Conservation (phyloP, 2,329 filamentous ascomycete species). For the Trichoderma sp. region DNA sequence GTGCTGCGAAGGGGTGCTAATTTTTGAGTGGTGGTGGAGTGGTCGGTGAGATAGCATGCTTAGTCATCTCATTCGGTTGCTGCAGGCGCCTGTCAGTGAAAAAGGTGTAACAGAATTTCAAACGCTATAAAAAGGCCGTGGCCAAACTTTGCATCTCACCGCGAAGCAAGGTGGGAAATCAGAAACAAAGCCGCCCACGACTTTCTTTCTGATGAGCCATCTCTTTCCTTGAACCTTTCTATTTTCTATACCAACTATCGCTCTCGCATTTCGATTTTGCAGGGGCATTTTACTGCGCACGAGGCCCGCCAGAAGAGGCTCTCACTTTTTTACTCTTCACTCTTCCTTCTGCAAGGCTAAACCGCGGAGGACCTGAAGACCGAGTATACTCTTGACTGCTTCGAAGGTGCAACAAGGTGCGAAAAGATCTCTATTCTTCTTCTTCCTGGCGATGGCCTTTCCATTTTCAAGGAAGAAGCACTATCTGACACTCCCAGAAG, state of each 20-base stretch:
- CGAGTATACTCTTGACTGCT: neutral
- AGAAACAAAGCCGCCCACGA: neutral
- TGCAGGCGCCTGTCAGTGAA: neutral
- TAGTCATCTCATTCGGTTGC: neutral
- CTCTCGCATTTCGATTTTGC: neutral
- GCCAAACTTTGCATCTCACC: neutral
- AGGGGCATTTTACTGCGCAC: neutral
- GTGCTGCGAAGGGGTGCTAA: neutral
- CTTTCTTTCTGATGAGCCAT: neutral
- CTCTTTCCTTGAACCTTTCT: neutral
- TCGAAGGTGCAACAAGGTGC: neutral
- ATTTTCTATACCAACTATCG: neutral
- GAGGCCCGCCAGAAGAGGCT: neutral
- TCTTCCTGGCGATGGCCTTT: neutral
- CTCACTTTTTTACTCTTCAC: neutral
- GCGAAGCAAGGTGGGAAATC: neutral
- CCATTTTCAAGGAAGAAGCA: neutral
- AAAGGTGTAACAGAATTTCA: constrained; percentile 10
- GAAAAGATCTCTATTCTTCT: neutral
- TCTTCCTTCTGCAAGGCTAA: neutral
- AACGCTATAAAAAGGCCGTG: constrained; percentile 5
- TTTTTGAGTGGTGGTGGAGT: neutral
- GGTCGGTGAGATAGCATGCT: neutral
- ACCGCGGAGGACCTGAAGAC: neutral
- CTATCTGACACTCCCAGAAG: neutral